These are phyloP conservation scores for Ustilago esculenta DNA, from an alignment of 1,284 basidiomycete genomes.

Conservation along the genomic window DNA sequence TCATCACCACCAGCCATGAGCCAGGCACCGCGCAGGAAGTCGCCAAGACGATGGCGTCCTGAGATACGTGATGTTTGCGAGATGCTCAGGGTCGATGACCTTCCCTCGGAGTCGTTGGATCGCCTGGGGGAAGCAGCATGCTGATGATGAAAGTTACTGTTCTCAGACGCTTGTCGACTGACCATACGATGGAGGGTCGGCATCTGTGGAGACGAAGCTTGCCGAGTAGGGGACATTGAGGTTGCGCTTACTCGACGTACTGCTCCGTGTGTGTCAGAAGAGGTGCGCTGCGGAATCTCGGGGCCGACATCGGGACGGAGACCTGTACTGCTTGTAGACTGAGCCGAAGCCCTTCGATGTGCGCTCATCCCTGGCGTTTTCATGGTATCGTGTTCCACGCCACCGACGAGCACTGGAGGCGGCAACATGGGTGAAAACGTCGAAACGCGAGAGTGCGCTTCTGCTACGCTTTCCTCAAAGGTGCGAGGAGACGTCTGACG, in stretches of 20 bases:
- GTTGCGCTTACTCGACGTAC: constrained; percentile 18
- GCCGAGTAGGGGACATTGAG: constrained; percentile 12
- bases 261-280: constrained; percentile 38
- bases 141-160: constrained; percentile 17
- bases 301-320: constrained; percentile 25
- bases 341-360: constrained; percentile 23
- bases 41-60: constrained; percentile 46
- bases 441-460: constrained; percentile 2
- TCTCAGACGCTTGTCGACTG: constrained; percentile 16
- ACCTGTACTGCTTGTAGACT: constrained; percentile 28
- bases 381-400: constrained; percentile 15
- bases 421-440: constrained; percentile 24
- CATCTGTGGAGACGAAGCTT: constrained; percentile 24
- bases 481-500: constrained; percentile 9
- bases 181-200: constrained; percentile 14
- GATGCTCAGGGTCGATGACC: constrained; percentile 39
- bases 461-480: constrained; percentile 6
- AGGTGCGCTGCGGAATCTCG: constrained; percentile 35
- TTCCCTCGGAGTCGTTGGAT: constrained; percentile 34
- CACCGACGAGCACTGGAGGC: constrained; percentile 22
- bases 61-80: constrained; percentile 43
- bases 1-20: constrained; percentile 29
- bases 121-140: constrained; percentile 22
- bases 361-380: constrained; percentile 16
- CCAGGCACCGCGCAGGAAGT: constrained; percentile 42